Evolutionary conservation across 1,139 yeast genomes (phyloP).

Genomic region (Candida sojae): DNA sequence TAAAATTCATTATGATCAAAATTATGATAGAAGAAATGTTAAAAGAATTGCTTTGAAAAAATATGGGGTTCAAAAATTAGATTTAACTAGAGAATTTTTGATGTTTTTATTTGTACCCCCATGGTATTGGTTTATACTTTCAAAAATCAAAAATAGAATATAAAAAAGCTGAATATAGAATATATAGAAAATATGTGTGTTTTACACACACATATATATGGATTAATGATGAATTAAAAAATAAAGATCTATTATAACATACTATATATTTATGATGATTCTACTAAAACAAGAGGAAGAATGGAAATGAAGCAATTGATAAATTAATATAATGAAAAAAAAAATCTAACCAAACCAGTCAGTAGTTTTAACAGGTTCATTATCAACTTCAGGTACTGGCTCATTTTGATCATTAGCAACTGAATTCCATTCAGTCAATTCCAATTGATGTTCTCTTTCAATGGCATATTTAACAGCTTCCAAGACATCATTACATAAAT

Average conservation of each 20-base stretch:
- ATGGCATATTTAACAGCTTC: constrained; percentile 83
- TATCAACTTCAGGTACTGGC: constrained; percentile 28
- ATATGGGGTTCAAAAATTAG: constrained; percentile 13
- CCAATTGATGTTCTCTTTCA: constrained; percentile 74
- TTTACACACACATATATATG: not conserved
- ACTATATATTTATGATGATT: not conserved
- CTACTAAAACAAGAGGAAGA: not conserved
- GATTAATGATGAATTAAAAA: too few species aligned
- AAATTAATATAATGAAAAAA: not conserved
- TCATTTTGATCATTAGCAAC: constrained; percentile 32
- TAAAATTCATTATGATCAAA: constrained; percentile 21
- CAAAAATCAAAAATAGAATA: constrained; percentile 12
- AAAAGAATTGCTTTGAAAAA: constrained; percentile 17
- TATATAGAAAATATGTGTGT: not conserved
- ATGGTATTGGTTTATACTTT: constrained; percentile 36
- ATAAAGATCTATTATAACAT: too few species aligned
- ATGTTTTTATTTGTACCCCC: constrained; percentile 33
- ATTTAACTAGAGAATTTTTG: constrained; percentile 16
- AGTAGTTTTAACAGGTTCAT: constrained; percentile 14
- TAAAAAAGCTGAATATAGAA: too few species aligned
- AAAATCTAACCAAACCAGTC: constrained; percentile 1
- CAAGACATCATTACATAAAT: constrained; percentile 68
- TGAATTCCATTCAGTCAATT: constrained; percentile 68
- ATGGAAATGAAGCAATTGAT: not conserved
- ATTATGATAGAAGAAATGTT: constrained; percentile 16